phyloP scores from a whole-genome alignment of 768 basidiomycete genomes.

The Suillus sp. region DNA sequence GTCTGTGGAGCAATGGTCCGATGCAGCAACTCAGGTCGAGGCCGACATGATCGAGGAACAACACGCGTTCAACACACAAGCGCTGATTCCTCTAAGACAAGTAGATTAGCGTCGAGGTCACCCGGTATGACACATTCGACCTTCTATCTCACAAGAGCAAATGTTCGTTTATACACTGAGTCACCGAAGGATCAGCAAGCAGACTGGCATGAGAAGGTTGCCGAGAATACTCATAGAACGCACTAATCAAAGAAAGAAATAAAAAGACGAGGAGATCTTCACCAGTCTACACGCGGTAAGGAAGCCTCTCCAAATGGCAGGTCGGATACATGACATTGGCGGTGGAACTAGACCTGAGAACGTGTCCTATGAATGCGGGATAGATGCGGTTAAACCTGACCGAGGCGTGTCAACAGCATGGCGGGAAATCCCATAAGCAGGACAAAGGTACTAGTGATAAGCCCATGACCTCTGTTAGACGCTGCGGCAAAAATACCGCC shows the following conservation, averaged over 20 bases:
- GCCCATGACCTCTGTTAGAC: constrained; percentile 28
- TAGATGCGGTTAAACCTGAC: constrained; percentile 46
- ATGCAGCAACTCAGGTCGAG: constrained; percentile 54
- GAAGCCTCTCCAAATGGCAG: constrained; percentile 60
- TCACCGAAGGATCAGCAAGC: constrained; percentile 29
- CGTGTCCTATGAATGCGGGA: constrained; percentile 69
- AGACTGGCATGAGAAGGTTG: constrained; percentile 30
- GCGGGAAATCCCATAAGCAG: constrained; percentile 56
- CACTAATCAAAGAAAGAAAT: constrained; percentile 32
- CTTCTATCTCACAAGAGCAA: constrained; percentile 25
- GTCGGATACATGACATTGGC: constrained; percentile 53
- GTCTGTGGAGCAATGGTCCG: constrained; percentile 75
- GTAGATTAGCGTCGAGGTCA: constrained; percentile 35
- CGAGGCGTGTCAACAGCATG: constrained; percentile 68
- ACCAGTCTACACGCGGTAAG: constrained; percentile 34
- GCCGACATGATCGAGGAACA: constrained; percentile 66
- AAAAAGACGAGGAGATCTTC: constrained; percentile 31
- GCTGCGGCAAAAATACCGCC: constrained; percentile 13
- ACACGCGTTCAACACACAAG: constrained; percentile 63
- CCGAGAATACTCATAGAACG: constrained; percentile 32
- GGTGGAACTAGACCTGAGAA: constrained; percentile 50
- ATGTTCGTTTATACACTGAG: constrained; percentile 21
- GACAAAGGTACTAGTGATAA: constrained; percentile 58
- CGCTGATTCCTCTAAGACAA: constrained; percentile 45
- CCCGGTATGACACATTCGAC: constrained; percentile 33